A percentile compares a stretch with the other conserved stretches of the same genome.
Evolutionary conservation across 257 asterid species (phyloP).

Genomic region (Ophiorrhiza pumila): DNA sequence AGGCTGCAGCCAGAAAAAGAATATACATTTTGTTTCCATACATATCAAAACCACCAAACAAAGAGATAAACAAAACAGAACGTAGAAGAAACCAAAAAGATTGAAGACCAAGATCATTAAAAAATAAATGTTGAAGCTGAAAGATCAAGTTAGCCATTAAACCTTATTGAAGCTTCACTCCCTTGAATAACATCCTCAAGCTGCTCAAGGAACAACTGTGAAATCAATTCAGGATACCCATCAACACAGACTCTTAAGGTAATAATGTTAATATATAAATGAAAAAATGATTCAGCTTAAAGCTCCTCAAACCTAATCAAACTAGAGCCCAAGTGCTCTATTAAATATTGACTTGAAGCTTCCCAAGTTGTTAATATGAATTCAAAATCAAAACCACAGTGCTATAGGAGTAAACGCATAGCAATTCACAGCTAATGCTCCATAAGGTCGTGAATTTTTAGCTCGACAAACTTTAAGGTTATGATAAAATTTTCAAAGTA

Average conservation of each 20-base stretch:
- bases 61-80: conserved; percentile 13
- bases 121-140: neutral
- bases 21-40: conserved; percentile 17
- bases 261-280: conserved; percentile 7
- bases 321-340: neutral
- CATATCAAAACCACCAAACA: conserved; percentile 1
- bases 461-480: neutral
- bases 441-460: neutral
- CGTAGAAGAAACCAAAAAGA: conserved; percentile 10
- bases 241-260: conserved; percentile 13
- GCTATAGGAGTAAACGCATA: neutral
- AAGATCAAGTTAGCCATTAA: conserved; percentile 16
- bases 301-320: neutral
- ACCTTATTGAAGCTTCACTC: conserved; percentile 71
- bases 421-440: neutral
- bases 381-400: neutral
- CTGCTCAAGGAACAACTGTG: conserved; percentile 90
- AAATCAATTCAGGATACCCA: conserved; percentile 22
- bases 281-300: neutral
- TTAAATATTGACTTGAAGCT: neutral
- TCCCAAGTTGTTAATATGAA: neutral
- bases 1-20: conserved; percentile 53
- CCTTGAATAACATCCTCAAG: conserved; percentile 78
- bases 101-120: neutral
- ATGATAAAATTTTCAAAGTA: neutral